phyloP scores from a whole-genome alignment of 257 asterid species.

The Mitragyna speciosa region DNA sequence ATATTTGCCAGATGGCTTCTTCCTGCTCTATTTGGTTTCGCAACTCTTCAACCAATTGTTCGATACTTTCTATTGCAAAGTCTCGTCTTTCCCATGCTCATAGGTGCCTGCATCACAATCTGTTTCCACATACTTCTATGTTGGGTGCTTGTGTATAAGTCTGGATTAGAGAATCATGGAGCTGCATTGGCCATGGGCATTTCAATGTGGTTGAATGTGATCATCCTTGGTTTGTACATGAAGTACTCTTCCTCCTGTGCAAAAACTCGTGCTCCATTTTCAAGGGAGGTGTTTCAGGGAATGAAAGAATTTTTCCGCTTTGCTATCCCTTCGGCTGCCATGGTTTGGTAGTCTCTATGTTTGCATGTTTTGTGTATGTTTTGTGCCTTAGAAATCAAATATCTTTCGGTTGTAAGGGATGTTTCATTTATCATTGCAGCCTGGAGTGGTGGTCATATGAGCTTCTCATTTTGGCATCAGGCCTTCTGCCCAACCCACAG shows the following conservation, averaged over 20 bases:
- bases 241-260: constrained; percentile 42
- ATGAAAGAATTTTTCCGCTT: constrained; percentile 46
- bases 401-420: neutral
- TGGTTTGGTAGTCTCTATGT: constrained; percentile 55
- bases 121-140: constrained; percentile 49
- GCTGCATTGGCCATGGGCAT: constrained; percentile 51
- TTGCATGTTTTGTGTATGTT: neutral
- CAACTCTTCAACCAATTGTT: constrained; percentile 49
- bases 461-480: constrained; percentile 52
- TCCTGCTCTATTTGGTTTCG: constrained; percentile 53
- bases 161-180: constrained; percentile 39
- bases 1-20: constrained; percentile 40
- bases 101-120: constrained; percentile 40
- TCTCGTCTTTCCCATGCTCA: constrained; percentile 49
- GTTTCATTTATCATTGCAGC: constrained; percentile 29
- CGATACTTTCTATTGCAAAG: constrained; percentile 63
- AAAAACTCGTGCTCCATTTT: constrained; percentile 34
- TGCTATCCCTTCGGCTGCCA: constrained; percentile 64
- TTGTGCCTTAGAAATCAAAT: neutral
- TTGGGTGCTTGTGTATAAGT: constrained; percentile 51
- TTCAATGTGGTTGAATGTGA: constrained; percentile 55
- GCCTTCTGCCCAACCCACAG: constrained; percentile 57
- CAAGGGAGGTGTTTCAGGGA: constrained; percentile 42
- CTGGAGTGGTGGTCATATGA: constrained; percentile 76
- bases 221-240: constrained; percentile 43